These are phyloP conservation scores for Ilyonectria robusta DNA, from an alignment of 2,329 filamentous ascomycete species.

Conservation along the genomic window DNA sequence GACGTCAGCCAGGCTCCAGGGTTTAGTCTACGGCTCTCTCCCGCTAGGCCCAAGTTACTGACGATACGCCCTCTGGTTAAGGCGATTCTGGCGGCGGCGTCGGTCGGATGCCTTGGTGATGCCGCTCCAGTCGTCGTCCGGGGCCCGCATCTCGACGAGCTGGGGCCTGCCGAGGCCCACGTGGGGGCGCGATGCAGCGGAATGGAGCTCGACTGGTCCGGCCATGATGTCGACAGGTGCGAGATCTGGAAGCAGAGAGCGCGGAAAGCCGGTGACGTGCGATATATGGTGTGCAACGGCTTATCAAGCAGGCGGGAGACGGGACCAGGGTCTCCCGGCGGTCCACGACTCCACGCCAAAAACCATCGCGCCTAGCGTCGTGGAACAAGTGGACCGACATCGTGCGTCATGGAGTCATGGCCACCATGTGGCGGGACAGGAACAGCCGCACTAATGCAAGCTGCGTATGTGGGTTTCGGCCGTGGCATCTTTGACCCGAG, in stretches of 20 bases:
- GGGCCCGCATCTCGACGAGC: constrained; percentile 18
- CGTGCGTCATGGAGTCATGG: constrained; percentile 8
- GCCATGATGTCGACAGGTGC: not conserved
- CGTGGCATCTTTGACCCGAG: constrained; percentile 5
- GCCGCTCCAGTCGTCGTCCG: constrained; percentile 30
- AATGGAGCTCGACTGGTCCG: not conserved
- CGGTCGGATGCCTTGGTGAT: constrained; percentile 18
- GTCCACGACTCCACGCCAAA: not conserved
- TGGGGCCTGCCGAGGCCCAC: constrained; percentile 6
- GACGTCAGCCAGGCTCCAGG: constrained; percentile 2
- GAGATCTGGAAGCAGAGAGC: not conserved
- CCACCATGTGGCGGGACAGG: not conserved
- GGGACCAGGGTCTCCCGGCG: not conserved
- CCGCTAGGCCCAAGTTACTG: not conserved
- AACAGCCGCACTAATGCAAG: constrained; percentile 43
- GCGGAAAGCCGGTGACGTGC: constrained; percentile 2
- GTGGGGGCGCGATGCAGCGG: not conserved
- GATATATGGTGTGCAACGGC: constrained; percentile 14
- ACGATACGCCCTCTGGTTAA: constrained; percentile 31
- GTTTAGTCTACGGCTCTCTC: not conserved
- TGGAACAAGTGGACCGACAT: constrained; percentile 7
- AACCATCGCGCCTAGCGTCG: not conserved
- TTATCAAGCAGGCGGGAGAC: constrained; percentile 19
- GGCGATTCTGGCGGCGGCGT: constrained; percentile 29
- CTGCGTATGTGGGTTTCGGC: constrained; percentile 36